Evolutionary conservation across 169 alveolate genomes (phyloP).

Genomic region (Plasmodium relictum): DNA sequence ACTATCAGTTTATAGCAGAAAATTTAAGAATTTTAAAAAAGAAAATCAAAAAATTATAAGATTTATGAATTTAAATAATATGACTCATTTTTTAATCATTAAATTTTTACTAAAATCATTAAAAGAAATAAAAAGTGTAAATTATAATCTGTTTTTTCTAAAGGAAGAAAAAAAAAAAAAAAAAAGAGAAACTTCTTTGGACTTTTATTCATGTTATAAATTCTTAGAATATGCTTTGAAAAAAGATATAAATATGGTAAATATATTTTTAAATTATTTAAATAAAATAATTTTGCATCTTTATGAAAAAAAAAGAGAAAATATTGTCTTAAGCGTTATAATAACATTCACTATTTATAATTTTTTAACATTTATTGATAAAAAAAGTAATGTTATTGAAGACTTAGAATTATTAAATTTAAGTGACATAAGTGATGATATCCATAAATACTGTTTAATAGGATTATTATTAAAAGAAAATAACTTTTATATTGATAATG

Average conservation of each 20-base stretch:
- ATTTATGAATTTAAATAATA: slow-evolving; percentile 66
- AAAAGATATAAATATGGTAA: slow-evolving; percentile 20
- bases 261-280: slow-evolving; percentile 52
- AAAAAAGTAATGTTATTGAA: slow-evolving; percentile 11
- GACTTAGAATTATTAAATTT: slow-evolving; percentile 22
- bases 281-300: slow-evolving; percentile 41
- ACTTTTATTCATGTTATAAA: slow-evolving; percentile 18
- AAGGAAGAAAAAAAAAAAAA: background rate
- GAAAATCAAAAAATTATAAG: slow-evolving; percentile 47
- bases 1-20: slow-evolving; percentile 15
- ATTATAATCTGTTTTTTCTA: background rate
- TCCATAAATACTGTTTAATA: slow-evolving; percentile 29
- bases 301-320: slow-evolving; percentile 71
- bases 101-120: slow-evolving; percentile 25
- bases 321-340: slow-evolving; percentile 37
- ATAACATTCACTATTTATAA: slow-evolving; percentile 62
- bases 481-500: slow-evolving; percentile 52
- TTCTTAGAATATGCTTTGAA: slow-evolving; percentile 29
- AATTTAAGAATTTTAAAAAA: slow-evolving; percentile 50
- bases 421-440: slow-evolving; percentile 12
- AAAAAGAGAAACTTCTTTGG: background rate
- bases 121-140: slow-evolving; percentile 4
- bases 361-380: slow-evolving; percentile 14
- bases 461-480: slow-evolving; percentile 45
- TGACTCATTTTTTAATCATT: slow-evolving; percentile 41